These are phyloP conservation scores for Clitopilus passeckerianus DNA, from an alignment of 768 basidiomycete genomes.

Conservation along the genomic window DNA sequence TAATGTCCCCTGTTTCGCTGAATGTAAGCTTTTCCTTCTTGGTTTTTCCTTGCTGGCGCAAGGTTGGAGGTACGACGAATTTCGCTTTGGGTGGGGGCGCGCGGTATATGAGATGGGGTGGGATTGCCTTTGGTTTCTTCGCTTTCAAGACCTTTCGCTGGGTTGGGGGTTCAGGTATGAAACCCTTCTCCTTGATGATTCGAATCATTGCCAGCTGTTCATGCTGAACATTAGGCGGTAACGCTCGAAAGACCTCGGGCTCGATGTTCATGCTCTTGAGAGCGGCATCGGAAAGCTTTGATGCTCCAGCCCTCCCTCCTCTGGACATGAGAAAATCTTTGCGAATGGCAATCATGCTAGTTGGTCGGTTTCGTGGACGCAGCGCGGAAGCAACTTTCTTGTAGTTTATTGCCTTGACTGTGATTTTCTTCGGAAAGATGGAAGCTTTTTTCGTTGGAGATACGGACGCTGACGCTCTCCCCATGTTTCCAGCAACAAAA, in stretches of 20 bases:
- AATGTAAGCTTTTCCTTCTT: conserved; percentile 54
- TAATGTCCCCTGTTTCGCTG: conserved; percentile 67
- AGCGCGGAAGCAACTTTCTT: conserved; percentile 61
- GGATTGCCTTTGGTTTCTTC: conserved; percentile 31
- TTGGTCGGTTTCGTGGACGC: conserved; percentile 32
- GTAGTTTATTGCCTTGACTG: conserved; percentile 36
- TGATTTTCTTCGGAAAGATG: conserved; percentile 24
- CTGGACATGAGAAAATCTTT: conserved; percentile 20
- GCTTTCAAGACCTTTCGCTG: conserved; percentile 56
- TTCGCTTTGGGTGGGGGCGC: conserved; percentile 55
- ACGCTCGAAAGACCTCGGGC: conserved; percentile 55
- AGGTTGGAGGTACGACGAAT: conserved; percentile 40
- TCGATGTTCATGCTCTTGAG: conserved; percentile 68
- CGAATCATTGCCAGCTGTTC: conserved; percentile 68
- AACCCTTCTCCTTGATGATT: conserved; percentile 38
- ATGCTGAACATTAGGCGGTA: conserved; percentile 66
- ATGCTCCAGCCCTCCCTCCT: conserved; percentile 22
- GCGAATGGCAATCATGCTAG: conserved; percentile 31
- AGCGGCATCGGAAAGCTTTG: conserved; percentile 50
- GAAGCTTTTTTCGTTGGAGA: conserved; percentile 7
- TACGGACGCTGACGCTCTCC: conserved; percentile 2
- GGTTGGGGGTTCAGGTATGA: conserved; percentile 29
- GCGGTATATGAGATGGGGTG: conserved; percentile 34
- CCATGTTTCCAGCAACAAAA: conserved; percentile 11
- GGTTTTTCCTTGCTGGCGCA: conserved; percentile 55